phyloP scores from a whole-genome alignment of 106 monocot species.

The Hemerocallis citrina region DNA sequence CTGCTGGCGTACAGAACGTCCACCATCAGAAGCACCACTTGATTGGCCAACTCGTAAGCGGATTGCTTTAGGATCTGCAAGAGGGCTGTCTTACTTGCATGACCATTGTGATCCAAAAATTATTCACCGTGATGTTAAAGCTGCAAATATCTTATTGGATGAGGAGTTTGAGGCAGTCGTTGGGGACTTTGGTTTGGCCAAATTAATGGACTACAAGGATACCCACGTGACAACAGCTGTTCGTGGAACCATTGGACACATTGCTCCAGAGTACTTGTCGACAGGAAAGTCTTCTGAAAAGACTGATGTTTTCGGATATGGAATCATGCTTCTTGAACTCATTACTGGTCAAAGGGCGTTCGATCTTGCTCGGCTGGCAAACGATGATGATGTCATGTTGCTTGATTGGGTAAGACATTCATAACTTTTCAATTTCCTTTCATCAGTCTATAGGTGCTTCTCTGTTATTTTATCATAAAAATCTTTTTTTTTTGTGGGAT shows the following conservation, averaged over 20 bases:
- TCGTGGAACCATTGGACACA: conserved; percentile 92
- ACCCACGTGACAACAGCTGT: conserved; percentile 97
- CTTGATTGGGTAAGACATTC: conserved; percentile 80
- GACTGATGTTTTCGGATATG: conserved; percentile 97
- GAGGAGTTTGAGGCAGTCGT: conserved; percentile 98
- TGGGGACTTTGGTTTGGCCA: conserved; percentile 94
- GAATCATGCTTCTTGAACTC: conserved; percentile 95
- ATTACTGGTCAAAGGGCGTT: conserved; percentile 97
- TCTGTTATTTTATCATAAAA: neutral
- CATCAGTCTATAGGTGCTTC: neutral
- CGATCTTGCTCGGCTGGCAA: conserved; percentile 93
- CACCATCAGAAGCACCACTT: conserved; percentile 61
- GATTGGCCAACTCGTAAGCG: conserved; percentile 64
- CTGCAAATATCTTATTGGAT: conserved; percentile 92
- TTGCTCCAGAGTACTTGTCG: conserved; percentile 91
- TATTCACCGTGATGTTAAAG: conserved; percentile 98
- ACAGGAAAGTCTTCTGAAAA: conserved; percentile 98
- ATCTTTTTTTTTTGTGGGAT: no score
- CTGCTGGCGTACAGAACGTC: conserved; percentile 54
- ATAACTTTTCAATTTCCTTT: neutral
- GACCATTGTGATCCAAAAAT: conserved; percentile 99
- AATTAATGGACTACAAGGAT: conserved; percentile 98
- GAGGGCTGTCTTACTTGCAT: conserved; percentile 85
- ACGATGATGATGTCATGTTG: conserved; percentile 98
- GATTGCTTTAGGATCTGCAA: conserved; percentile 87